Percentiles rank a stretch among this genome's conserved stretches.
Conservation (phyloP, 768 basidiomycete genomes). For the Phylloporus sp. region DNA sequence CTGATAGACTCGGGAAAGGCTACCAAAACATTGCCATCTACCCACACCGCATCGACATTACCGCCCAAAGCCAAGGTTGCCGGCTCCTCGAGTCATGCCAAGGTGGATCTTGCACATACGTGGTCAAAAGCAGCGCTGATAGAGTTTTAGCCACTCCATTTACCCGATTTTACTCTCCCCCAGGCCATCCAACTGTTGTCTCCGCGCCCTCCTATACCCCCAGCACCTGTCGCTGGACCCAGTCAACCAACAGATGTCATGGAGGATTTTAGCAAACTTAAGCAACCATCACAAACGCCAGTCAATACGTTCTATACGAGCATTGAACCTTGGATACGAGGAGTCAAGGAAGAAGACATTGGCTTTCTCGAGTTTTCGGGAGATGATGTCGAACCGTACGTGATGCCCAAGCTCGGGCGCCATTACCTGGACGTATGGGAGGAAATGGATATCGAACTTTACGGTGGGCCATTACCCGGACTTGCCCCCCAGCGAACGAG, state of each 20-base stretch:
- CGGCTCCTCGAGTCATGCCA: slow-evolving; percentile 43
- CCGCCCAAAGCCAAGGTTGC: slow-evolving; percentile 58
- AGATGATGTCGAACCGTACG: slow-evolving; percentile 86
- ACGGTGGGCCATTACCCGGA: slow-evolving; percentile 40
- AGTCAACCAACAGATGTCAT: slow-evolving; percentile 75
- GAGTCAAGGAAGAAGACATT: slow-evolving; percentile 91
- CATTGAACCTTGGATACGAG: slow-evolving; percentile 86
- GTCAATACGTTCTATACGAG: slow-evolving; percentile 81
- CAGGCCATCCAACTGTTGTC: slow-evolving; percentile 47
- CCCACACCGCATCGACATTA: slow-evolving; percentile 34
- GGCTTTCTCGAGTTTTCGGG: slow-evolving; percentile 88
- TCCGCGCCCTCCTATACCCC: slow-evolving; percentile 58
- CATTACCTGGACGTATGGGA: slow-evolving; percentile 95
- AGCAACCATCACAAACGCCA: slow-evolving; percentile 65
- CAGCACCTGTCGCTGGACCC: slow-evolving; percentile 73
- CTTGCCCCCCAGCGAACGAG: slow-evolving; percentile 37
- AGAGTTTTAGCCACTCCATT: slow-evolving; percentile 26
- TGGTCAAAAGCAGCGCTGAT: slow-evolving; percentile 10
- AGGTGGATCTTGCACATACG: slow-evolving; percentile 38
- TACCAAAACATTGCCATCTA: slow-evolving; percentile 57
- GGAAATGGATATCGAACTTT: slow-evolving; percentile 71
- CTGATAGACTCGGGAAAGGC: slow-evolving; percentile 47
- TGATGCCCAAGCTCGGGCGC: slow-evolving; percentile 78
- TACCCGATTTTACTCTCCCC: slow-evolving; percentile 65
- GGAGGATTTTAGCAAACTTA: slow-evolving; percentile 87